Evolutionary conservation across 2,329 filamentous ascomycete species (phyloP).

Genomic region (Aureobasidium sp.): DNA sequence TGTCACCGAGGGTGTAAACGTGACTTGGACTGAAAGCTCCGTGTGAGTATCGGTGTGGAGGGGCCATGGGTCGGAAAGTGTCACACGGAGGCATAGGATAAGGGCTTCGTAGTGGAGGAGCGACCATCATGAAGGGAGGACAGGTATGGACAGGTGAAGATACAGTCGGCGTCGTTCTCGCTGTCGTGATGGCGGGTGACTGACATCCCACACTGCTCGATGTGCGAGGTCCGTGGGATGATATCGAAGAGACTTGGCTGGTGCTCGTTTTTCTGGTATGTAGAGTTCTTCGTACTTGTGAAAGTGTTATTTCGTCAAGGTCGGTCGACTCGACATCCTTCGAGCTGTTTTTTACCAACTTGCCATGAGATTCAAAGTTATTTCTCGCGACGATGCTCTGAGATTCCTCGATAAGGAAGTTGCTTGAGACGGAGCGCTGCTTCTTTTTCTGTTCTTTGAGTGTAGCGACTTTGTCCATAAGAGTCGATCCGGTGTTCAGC

Average conservation of each 20-base stretch:
- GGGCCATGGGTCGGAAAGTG: constrained; percentile 49
- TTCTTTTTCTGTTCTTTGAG: not conserved
- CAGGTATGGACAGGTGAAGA: constrained; percentile 32
- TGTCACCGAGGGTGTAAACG: too few relatives aligned
- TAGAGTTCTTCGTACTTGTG: constrained; percentile 44
- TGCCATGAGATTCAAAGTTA: not conserved
- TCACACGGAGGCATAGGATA: constrained; percentile 27
- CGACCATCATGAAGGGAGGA: constrained; percentile 18
- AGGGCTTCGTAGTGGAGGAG: not conserved
- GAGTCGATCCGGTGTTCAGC: not conserved
- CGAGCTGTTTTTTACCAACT: not conserved
- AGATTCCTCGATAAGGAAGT: not conserved
- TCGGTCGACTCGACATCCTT: not conserved
- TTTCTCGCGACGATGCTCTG: not conserved
- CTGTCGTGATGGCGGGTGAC: constrained; percentile 21
- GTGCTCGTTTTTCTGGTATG: not conserved
- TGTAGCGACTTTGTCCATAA: not conserved
- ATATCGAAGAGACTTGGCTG: not conserved
- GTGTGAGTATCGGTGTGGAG: constrained; percentile 40
- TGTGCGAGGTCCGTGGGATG: constrained; percentile 7
- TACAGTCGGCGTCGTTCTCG: constrained; percentile 48
- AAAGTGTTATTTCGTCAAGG: constrained; percentile 57
- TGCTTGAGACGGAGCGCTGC: not conserved
- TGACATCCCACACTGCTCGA: constrained; percentile 11
- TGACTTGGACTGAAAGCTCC: not conserved